Conservation (phyloP, 2,329 filamentous ascomycete genomes). For the Phialophora expanda region DNA sequence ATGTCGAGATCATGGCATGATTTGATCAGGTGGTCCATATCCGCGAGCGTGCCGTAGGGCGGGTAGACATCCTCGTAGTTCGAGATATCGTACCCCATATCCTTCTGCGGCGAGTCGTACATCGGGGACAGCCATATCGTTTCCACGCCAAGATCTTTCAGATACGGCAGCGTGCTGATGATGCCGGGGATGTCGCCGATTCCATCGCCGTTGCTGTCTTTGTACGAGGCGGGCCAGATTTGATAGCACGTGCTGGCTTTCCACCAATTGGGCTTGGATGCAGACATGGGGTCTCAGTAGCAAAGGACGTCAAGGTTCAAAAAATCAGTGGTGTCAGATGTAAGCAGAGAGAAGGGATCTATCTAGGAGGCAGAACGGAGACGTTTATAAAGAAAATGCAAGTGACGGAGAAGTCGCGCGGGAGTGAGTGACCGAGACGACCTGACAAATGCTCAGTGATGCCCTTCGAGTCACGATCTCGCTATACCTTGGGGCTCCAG, state of each 20-base stretch:
- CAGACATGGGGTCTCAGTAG: constrained; percentile 24
- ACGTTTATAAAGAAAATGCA: neutral
- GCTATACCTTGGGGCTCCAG: neutral
- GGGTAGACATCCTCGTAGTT: constrained; percentile 70
- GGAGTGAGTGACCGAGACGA: neutral
- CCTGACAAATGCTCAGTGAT: neutral
- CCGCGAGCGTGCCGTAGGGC: constrained; percentile 69
- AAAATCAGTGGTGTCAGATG: neutral
- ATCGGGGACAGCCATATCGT: constrained; percentile 59
- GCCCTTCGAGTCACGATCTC: neutral
- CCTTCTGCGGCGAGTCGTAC: constrained; percentile 66
- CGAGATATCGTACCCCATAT: constrained; percentile 72
- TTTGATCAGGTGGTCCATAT: constrained; percentile 67
- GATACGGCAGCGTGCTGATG: constrained; percentile 43
- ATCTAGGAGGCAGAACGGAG: neutral
- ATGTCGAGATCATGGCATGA: constrained; percentile 68
- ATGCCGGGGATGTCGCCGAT: constrained; percentile 45
- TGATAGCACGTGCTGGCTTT: constrained; percentile 41
- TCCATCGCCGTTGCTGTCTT: constrained; percentile 46
- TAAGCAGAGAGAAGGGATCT: neutral
- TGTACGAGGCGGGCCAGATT: constrained; percentile 45
- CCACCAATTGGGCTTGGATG: constrained; percentile 36
- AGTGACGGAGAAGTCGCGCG: neutral
- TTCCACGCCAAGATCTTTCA: constrained; percentile 44
- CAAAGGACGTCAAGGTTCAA: neutral